Base-by-base conservation (phyloP, 805 yeast species). In the Tetrapisispora fleetii region DNA sequence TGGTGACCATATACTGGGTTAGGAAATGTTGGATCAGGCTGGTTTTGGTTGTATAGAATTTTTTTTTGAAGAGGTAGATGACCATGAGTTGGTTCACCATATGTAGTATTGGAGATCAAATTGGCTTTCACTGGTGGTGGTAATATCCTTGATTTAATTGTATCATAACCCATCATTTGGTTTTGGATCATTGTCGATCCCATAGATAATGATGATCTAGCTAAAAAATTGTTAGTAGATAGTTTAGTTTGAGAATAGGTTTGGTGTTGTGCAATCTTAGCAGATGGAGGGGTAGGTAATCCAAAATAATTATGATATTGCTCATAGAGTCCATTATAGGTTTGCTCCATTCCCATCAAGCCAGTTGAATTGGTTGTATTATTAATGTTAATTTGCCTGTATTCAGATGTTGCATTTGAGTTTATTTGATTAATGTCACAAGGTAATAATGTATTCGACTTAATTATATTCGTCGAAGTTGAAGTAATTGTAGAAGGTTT, bases 81-180 rank as follows among this genome's bases (percentile, higher is more conserved):
- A 14, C 13, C 35, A 14, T 14, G 13, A 13, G 35, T 14, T 32
- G 35, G 35, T 11, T 32, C 35, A 7, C 4, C 17, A 8, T 22
- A 27, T 14, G 35, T 10, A 10, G 9, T 17, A 40, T n/a, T 27
- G 16, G 4, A 16, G 9, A 32, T 28, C 3, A 10, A 27, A 33
- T 13, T 17, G 14, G 22, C n/a, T 11, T 35, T 4, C 1, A 38
- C 19, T 28, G 47, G 47, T 14, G 38, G 17, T 38, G 47, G 47
- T 21, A 45, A 32, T 21, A 24, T 45, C n/a, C 47, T 45, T 16
- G 47, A 10, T 38, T 45, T 28, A 14, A 45, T 36, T 28, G 37
- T 37, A 27, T 38, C 18, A n/a, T 38, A 45, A 6, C 22, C 22
- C 14, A 40, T n/a, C 16, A 24, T 24, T 27, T 40, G 43, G 7